A percentile compares a stretch with the other conserved stretches of the same genome.
Evolutionary conservation across 2,329 filamentous ascomycete genomes (phyloP).

Genomic region (Neurospora sp.): DNA sequence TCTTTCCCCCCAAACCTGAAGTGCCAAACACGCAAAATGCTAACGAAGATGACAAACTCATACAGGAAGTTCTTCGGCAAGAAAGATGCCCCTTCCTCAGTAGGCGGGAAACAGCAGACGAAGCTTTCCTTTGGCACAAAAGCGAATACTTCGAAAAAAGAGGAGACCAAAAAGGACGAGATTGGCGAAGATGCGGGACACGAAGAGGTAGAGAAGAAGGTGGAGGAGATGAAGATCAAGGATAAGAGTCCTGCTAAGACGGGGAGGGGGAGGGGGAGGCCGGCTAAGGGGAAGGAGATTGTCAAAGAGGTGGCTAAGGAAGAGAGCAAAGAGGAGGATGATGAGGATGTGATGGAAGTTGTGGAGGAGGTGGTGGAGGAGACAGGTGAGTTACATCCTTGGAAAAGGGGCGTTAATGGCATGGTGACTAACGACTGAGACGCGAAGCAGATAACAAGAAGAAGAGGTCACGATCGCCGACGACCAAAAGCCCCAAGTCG

Average conservation of each 20-base stretch:
- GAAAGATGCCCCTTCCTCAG: slow-evolving; percentile 39
- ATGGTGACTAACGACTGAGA: slow-evolving; percentile 1
- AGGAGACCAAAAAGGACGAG: slow-evolving; percentile 8
- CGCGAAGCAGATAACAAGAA: slow-evolving; percentile 34
- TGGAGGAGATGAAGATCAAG: slow-evolving; percentile 3
- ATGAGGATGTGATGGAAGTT: neutral
- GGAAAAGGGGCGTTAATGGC: neutral
- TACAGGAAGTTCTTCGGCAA: slow-evolving; percentile 77
- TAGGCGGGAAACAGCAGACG: slow-evolving; percentile 50
- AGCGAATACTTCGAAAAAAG: slow-evolving; percentile 22
- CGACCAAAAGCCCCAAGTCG: slow-evolving; percentile 14
- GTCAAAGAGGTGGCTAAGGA: slow-evolving; percentile 17
- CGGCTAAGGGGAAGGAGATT: slow-evolving; percentile 11
- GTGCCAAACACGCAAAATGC: neutral
- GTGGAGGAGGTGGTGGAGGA: slow-evolving; percentile 16
- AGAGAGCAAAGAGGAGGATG: slow-evolving; percentile 27
- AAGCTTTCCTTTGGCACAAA: slow-evolving; percentile 68
- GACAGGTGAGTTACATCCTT: slow-evolving; percentile 23
- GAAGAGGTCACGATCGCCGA: slow-evolving; percentile 23
- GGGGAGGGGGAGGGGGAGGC: slow-evolving; percentile 17
- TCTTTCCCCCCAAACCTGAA: neutral
- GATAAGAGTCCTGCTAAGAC: slow-evolving; percentile 1
- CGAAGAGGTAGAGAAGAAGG: slow-evolving; percentile 2
- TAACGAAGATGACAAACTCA: neutral
- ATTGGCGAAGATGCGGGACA: neutral